Evolutionary conservation across 208 protist genomes (phyloP), one percentile per base, ranked within the genome.

Genomic region (Leishmania gerbilli): DNA sequence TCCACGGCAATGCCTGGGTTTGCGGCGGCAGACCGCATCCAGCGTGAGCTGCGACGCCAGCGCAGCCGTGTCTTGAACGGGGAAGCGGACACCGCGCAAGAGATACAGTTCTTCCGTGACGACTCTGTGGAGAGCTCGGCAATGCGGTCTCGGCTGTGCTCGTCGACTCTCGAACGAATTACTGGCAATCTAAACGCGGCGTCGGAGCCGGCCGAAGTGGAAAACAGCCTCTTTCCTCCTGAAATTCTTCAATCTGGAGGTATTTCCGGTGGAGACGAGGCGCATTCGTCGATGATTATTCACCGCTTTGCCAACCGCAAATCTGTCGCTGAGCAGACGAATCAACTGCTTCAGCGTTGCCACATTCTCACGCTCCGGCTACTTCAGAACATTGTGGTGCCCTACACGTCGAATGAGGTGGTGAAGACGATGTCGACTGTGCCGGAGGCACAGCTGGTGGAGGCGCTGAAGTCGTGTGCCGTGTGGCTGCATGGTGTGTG

Each of bases 401-500:
- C 77, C 1, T 37, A 77, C 78, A 80, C 80, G 27, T 83, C 88
- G 34, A 81, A 64, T 6, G 86, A 92, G 34, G 60, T 82, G 19
- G 77, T 80, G 17, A 87, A 31, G 42, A 34, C 81, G 8, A 85
- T 80, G 76, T 40, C 82, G 6, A 77, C 69, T 31, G 72, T 86
- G 21, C 69, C 81, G 34, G 79, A 83, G 17, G 51, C 68, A 69
- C 87, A 90, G 71, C 68, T 95, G 37, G 62, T 97, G 15, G 87
- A 89, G 3, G 86, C 87, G 19, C 79, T 97, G 21, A 83, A 86
- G 68, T 77, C 80, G 51, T 87, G 72, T 53, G 91, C 91, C 1
- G 84, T 95, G 58, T 95, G 87, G 80, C 91, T 94, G 85, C 95
- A 98, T 69, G 95, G 95, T 42, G 95, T 98, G 51, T 98, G 95